Conservation (phyloP, 2,329 filamentous ascomycete species). For the Ambrosiella cleistominuta region DNA sequence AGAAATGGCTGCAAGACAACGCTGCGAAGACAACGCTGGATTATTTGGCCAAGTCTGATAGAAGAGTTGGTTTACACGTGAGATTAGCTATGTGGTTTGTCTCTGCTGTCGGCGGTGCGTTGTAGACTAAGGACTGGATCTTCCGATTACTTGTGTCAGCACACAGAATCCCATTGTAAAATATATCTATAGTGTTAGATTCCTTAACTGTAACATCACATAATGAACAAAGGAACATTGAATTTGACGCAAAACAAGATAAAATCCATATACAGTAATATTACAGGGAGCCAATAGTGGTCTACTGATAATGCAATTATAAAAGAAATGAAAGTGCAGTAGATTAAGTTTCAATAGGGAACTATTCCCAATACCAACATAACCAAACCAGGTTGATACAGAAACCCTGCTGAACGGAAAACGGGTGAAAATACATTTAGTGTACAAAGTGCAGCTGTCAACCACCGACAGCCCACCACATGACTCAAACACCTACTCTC, state of each 20-base stretch:
- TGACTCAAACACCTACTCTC: not conserved
- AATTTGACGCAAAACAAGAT: not conserved
- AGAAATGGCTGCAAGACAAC: slow-evolving; percentile 61
- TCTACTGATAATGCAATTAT: not conserved
- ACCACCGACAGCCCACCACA: not conserved
- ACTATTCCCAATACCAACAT: not conserved
- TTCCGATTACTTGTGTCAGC: not conserved
- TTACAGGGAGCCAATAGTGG: not conserved
- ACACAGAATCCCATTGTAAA: not conserved
- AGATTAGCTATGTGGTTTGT: slow-evolving; percentile 90
- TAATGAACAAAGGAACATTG: not conserved
- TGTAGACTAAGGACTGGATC: slow-evolving; percentile 29
- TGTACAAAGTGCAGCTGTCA: slow-evolving; percentile 9
- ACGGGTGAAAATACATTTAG: slow-evolving; percentile 11
- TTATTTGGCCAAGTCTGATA: slow-evolving; percentile 65
- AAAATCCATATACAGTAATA: not conserved
- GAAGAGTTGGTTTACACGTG: slow-evolving; percentile 72
- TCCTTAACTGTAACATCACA: not conserved
- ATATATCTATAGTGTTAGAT: not conserved
- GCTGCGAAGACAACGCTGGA: slow-evolving; percentile 51
- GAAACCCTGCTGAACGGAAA: not conserved
- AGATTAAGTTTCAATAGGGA: not conserved
- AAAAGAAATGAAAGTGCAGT: not conserved
- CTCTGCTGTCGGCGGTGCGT: slow-evolving; percentile 64
- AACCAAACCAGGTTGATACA: not conserved